These are phyloP conservation scores for Ascodesmis nigricans DNA, from an alignment of 495 filamentous ascomycete genomes.

Conservation along the genomic window DNA sequence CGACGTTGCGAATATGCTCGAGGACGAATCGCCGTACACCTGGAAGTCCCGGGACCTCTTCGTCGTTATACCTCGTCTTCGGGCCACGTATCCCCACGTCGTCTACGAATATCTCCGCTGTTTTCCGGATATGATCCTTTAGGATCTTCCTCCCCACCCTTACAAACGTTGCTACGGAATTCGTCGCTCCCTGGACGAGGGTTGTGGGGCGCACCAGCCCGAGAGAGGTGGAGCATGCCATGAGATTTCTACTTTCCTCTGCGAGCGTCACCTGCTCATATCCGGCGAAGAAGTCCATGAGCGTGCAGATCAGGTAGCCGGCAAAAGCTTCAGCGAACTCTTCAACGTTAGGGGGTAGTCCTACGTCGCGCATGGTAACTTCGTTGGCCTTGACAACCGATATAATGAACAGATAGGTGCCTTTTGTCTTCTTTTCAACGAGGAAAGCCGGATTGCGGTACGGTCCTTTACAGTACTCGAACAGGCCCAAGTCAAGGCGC, in stretches of 20 bases:
- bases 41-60: not conserved
- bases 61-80: not conserved
- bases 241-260: not conserved
- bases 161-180: not conserved
- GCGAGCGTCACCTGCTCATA: conserved; percentile 1
- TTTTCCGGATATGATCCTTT: not conserved
- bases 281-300: not conserved
- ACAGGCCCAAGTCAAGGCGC: not conserved
- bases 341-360: not conserved
- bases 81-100: not conserved
- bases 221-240: not conserved
- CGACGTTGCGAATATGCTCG: conserved; percentile 1
- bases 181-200: not conserved
- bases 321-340: not conserved
- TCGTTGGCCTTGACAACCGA: conserved; percentile 1
- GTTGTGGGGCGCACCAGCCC: not conserved
- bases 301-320: not conserved
- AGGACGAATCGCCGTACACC: not conserved
- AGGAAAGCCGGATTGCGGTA: too few species aligned
- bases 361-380: not conserved
- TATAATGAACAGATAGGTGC: not conserved
- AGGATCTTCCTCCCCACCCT: not conserved
- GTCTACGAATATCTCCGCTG: not conserved
- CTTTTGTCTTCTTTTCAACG: not conserved
- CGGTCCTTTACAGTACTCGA: not conserved